These are phyloP conservation scores for Lumnitzera racemosa DNA, from an alignment of 345 rosid genomes.

Conservation along the genomic window DNA sequence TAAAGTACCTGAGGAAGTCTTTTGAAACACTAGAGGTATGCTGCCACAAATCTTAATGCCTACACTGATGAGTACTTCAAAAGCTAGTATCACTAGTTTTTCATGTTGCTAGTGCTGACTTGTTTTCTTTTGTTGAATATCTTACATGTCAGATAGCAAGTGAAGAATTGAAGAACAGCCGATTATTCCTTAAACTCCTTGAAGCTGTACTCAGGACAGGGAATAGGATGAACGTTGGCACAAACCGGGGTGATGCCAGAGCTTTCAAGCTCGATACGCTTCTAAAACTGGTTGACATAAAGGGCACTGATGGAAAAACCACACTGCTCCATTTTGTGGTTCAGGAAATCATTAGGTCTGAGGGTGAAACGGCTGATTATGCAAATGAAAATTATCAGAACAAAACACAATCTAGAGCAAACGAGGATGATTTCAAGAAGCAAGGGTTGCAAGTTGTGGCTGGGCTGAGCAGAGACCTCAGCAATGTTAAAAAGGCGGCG, in stretches of 20 bases:
- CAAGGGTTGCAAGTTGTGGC: conserved; percentile 89
- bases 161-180: conserved; percentile 81
- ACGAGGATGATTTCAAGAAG: conserved; percentile 67
- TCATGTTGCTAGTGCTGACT: conserved; percentile 1
- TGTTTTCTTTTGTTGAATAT: conserved; percentile 5
- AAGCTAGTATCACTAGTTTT: background rate
- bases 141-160: conserved; percentile 60
- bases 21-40: conserved; percentile 87
- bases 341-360: conserved; percentile 90
- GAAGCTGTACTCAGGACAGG: conserved; percentile 96
- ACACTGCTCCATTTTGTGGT: conserved; percentile 96
- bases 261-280: conserved; percentile 98
- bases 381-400: conserved; percentile 30
- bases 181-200: conserved; percentile 85
- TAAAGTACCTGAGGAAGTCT: conserved; percentile 73
- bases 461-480: conserved; percentile 78
- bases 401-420: conserved; percentile 14
- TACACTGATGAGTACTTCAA: conserved; percentile 1
- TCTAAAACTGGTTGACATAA: conserved; percentile 88
- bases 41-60: conserved; percentile 4
- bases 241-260: conserved; percentile 94
- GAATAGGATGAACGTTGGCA: conserved; percentile 93
- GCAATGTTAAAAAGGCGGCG: conserved; percentile 82
- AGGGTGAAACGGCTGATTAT: conserved; percentile 37
- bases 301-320: conserved; percentile 95